Base-by-base conservation (phyloP, 768 basidiomycete species). In the Suillus decipiens region DNA sequence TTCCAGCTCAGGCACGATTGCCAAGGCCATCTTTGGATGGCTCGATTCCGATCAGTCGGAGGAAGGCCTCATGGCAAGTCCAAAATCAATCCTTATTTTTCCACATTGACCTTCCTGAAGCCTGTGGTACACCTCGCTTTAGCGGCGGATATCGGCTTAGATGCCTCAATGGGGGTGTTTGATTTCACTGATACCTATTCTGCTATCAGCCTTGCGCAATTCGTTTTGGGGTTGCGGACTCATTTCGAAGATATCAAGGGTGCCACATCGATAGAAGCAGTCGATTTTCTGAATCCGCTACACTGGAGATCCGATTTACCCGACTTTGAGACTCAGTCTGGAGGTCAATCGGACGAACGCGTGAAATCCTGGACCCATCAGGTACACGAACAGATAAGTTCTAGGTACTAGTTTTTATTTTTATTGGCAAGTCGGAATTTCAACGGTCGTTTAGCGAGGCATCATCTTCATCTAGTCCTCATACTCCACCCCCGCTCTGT, bases 221-320 rank as follows among this genome's bases (percentile, higher is more conserved):
- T 54, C 11, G 3, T 54, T 54, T 54, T 54, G 33, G 33, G 53
- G 53, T 54, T 54, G 53, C 53, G 53, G 33, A 54, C 33, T 54
- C 53, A 54, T 34, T 54, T 34, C n/a, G 2, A 36, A 54, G 33
- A 54, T 54, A 34, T 54, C 53, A 54, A 54, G 53, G n/a, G 15
- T 3, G n/a, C 33, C 11, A 14, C 11, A 54, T 54, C 53, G n/a
- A 54, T 54, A 34, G 53, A 54, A 54, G 53, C 53, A n/a, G 53
- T 54, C n/a, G 34, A 54, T 36, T 54, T 34, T 22, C n/a, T 54
- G n/a, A 36, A n/a, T 34, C 33, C 53, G 11, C n/a, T 34, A 11
- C 33, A n/a, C 33, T 54, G 53, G 53, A 54, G 53, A 14, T 54
- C 53, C 33, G 53, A 54, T 54, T n/a, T 34, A 54, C n/a, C 33